Conservation (phyloP, 345 rosid genomes). For the Nephelium lappaceum region DNA sequence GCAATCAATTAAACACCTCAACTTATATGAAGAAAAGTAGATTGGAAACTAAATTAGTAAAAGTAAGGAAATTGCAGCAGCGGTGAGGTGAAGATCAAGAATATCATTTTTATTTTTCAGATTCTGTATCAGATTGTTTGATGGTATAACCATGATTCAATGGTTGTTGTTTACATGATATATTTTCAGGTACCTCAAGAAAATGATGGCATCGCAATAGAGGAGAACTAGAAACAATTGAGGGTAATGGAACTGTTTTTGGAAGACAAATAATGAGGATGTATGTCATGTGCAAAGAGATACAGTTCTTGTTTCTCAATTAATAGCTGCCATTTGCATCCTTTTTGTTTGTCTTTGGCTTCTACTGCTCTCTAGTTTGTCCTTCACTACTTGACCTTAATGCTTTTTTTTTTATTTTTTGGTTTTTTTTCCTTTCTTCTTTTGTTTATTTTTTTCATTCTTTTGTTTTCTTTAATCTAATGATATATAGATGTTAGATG, state of each 20-base stretch:
- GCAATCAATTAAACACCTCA: neutral
- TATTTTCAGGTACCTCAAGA: neutral
- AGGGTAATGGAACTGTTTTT: neutral
- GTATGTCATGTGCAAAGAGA: too few relatives aligned
- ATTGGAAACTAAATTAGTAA: neutral
- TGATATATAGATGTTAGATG: neutral
- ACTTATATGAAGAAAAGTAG: neutral
- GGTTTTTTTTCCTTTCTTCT: too few relatives aligned
- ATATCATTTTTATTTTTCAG: neutral
- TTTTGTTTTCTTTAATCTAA: neutral
- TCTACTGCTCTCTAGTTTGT: neutral
- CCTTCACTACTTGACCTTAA: neutral
- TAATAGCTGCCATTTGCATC: neutral
- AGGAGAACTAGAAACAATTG: neutral
- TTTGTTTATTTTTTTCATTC: neutral
- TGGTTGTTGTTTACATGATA: constrained; percentile 4
- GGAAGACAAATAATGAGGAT: neutral
- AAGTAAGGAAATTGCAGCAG: too few relatives aligned
- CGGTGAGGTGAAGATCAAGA: too few relatives aligned
- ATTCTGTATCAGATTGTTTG: neutral
- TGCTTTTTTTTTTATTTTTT: too few relatives aligned
- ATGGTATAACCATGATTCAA: neutral
- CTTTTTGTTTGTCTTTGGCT: neutral
- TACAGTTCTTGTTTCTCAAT: too few relatives aligned
- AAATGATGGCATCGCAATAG: neutral